These are phyloP conservation scores for Suhomyces xylopsoci DNA, from an alignment of 805 yeast species.

Conservation along the genomic window DNA sequence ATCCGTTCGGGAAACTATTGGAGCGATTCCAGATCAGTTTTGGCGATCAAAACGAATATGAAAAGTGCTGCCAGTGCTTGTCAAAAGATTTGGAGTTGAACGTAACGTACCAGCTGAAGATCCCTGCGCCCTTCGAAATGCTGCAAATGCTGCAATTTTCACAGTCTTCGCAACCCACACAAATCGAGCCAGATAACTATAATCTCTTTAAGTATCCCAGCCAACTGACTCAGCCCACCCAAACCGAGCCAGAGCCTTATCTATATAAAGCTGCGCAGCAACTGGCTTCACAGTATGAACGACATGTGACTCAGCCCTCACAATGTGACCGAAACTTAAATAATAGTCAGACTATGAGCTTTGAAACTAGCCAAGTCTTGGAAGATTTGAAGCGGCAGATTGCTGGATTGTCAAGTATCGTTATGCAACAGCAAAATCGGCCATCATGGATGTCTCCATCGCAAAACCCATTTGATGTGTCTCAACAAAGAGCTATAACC, in stretches of 20 bases:
- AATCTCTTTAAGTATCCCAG: not conserved
- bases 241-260: not conserved
- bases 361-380: not conserved
- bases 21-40: constrained; percentile 31
- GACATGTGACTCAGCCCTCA: not conserved
- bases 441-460: no score
- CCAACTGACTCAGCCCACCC: not conserved
- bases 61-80: constrained; percentile 7
- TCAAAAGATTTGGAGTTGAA: constrained; percentile 4
- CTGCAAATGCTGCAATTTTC: not conserved
- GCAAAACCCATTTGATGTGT: not conserved
- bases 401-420: not conserved
- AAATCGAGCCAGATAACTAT: not conserved
- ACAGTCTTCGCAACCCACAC: not conserved
- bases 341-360: not conserved
- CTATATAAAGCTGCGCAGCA: not conserved
- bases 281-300: not conserved
- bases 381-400: not conserved
- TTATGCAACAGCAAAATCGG: not conserved
- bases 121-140: not conserved
- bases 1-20: constrained; percentile 15
- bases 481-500: not conserved
- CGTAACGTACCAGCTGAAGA: not conserved
- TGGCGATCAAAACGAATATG: constrained; percentile 10
- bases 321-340: no score